Base-by-base conservation (phyloP, 805 yeast genomes). In the Isabelozyma gotoi region DNA sequence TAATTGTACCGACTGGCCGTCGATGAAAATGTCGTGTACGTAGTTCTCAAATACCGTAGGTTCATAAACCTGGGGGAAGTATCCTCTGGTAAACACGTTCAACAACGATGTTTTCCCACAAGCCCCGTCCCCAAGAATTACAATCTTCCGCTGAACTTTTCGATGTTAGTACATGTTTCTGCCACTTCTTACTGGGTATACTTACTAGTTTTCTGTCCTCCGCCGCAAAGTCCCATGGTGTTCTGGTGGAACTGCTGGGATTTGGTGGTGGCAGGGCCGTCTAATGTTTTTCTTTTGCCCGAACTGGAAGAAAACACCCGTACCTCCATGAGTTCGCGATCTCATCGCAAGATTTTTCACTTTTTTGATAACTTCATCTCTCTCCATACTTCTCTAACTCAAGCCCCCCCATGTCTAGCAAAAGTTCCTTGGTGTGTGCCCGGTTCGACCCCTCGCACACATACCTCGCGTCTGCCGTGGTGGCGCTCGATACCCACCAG, bases 41-140 rank as follows among this genome's bases (percentile, higher is more conserved):
- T 92, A 92, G 70, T 92, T 92, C 62, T 92, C 98, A 67, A 94
- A 92, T 32, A 92, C 97, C 0, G 99, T 92, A 19, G 99, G 99
- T 61, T 91, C 99, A 65, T 92, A 92, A 16, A 92, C 98, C 62
- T 94, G 97, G 7, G 98, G 98, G 71, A 92, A 92, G 66, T 92
- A 94, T 1, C 99, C 99, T 55, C 97, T 76, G 5, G 99, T 94
- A 71, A 92, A 94, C 50, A 94, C 97, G 62, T 92, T 94, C 59
- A 92, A 74, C 42, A 94, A 74, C 8, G 97, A 91, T 2, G 99
- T 92, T 65, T 92, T 92, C 67, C 99, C 99, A 73, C 97, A 92
- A 17, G 98, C 97, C 80, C 98, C 97, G 68, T 92, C 97, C 40
- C 98, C 98, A 19, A 92, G 74, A 48, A 91, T 91, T 56, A 91